Conservation (phyloP, 2,329 filamentous ascomycete genomes). For the Cytospora paraplurivora region DNA sequence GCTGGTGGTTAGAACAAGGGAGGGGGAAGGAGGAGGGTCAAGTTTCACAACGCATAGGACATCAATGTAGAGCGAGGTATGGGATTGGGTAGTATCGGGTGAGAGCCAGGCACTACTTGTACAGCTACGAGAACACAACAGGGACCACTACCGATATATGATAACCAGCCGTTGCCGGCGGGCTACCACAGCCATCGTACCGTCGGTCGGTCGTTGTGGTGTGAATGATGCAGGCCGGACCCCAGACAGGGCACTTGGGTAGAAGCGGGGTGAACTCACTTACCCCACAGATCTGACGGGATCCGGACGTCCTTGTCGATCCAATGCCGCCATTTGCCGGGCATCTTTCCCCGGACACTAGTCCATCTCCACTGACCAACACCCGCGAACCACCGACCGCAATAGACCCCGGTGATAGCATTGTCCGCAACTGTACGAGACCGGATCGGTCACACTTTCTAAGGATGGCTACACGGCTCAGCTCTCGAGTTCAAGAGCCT, state of each 20-base stretch:
- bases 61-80: not conserved
- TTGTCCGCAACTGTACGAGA: conserved; percentile 7
- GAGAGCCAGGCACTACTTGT: not conserved
- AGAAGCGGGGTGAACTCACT: not conserved
- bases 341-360: not conserved
- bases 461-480: not conserved
- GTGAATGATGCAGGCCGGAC: not conserved
- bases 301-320: not conserved
- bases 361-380: not conserved
- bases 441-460: conserved; percentile 13
- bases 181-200: not conserved
- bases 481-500: no score
- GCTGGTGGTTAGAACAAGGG: conserved; percentile 26
- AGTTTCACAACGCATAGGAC: conserved; percentile 2
- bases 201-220: not conserved
- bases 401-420: conserved; percentile 4
- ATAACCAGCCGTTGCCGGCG: not conserved
- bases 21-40: not conserved
- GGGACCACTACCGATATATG: not conserved
- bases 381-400: not conserved
- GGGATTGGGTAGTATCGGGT: not conserved
- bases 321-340: conserved; percentile 22
- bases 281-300: conserved; percentile 1
- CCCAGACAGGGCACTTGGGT: not conserved
- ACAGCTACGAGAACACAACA: not conserved